phyloP scores from a whole-genome alignment of 192 early-diverging fungal genomes.

The Linderina pennispora region DNA sequence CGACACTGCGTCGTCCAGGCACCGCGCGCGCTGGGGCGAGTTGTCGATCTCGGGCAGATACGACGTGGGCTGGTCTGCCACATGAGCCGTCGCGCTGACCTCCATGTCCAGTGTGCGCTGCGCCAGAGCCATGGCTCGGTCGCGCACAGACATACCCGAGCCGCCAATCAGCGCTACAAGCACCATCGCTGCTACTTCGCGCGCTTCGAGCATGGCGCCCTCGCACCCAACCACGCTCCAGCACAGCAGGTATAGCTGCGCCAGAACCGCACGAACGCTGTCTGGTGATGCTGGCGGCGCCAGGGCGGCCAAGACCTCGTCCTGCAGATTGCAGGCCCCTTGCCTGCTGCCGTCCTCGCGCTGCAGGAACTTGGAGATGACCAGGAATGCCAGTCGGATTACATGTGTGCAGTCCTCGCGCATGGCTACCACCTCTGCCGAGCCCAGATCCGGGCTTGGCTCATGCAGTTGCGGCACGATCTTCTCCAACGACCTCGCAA shows the following conservation, averaged over 20 bases:
- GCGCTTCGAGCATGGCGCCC: slow-evolving; percentile 23
- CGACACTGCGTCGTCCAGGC: slow-evolving; percentile 40
- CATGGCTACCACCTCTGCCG: slow-evolving; percentile 22
- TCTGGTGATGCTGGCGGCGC: too few relatives aligned
- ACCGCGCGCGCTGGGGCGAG: slow-evolving; percentile 7
- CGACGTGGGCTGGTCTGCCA: neutral
- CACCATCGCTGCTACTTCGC: slow-evolving; percentile 41
- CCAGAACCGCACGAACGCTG: too few relatives aligned
- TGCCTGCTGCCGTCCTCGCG: neutral
- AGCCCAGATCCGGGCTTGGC: slow-evolving; percentile 10
- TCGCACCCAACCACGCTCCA: slow-evolving; percentile 32
- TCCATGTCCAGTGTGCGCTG: slow-evolving; percentile 16
- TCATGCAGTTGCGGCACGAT: slow-evolving; percentile 8
- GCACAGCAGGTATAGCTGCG: slow-evolving; percentile 17
- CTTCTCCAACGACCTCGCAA: slow-evolving; percentile 11
- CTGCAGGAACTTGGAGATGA: slow-evolving; percentile 23
- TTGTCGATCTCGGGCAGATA: slow-evolving; percentile 11
- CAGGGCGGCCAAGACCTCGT: slow-evolving; percentile 24
- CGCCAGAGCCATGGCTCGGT: slow-evolving; percentile 18
- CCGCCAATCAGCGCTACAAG: slow-evolving; percentile 32
- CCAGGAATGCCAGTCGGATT: slow-evolving; percentile 31
- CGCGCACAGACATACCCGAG: slow-evolving; percentile 8
- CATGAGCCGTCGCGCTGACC: neutral
- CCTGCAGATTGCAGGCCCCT: slow-evolving; percentile 4
- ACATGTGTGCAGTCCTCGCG: slow-evolving; percentile 33